A percentile compares a stretch with the other conserved stretches of the same genome.
Conservation (phyloP, 1,139 yeast species). For the Magnusiomyces magnusii region DNA sequence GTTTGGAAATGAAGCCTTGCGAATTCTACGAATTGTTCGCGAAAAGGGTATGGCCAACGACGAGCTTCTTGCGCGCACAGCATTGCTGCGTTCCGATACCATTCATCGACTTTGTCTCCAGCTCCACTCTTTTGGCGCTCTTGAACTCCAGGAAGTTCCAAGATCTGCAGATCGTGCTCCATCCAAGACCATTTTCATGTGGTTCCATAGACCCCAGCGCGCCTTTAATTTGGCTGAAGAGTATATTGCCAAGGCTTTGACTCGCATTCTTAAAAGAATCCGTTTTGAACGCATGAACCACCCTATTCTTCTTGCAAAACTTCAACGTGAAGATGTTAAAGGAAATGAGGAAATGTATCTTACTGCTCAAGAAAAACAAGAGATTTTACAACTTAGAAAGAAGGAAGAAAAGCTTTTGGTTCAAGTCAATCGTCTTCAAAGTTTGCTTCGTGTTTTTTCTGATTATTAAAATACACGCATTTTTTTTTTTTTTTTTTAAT, state of each 20-base stretch:
- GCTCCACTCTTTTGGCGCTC: constrained; percentile 35
- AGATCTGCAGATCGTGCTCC: constrained; percentile 90
- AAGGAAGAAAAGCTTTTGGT: constrained; percentile 32
- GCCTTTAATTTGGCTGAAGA: constrained; percentile 46
- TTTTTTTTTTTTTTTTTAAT: background rate
- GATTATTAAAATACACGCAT: constrained; percentile 28
- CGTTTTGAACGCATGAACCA: constrained; percentile 54
- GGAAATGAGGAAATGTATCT: constrained; percentile 72
- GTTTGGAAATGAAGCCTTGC: constrained; percentile 44
- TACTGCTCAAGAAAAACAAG: constrained; percentile 66
- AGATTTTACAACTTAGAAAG: constrained; percentile 46
- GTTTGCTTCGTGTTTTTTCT: constrained; percentile 35
- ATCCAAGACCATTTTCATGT: constrained; percentile 74
- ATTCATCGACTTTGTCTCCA: constrained; percentile 46
- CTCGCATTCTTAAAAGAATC: constrained; percentile 50
- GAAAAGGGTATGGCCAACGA: constrained; percentile 71
- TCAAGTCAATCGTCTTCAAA: constrained; percentile 32
- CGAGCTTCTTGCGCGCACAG: constrained; percentile 67
- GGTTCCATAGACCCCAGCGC: constrained; percentile 56
- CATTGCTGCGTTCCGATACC: constrained; percentile 67
- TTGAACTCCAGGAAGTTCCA: constrained; percentile 78
- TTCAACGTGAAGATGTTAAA: constrained; percentile 83
- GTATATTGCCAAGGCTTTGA: constrained; percentile 59
- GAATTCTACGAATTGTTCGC: constrained; percentile 62
- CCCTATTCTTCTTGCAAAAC: constrained; percentile 62